phyloP scores from a whole-genome alignment of 2,329 filamentous ascomycete species.

The Penicillium griseofulvum region DNA sequence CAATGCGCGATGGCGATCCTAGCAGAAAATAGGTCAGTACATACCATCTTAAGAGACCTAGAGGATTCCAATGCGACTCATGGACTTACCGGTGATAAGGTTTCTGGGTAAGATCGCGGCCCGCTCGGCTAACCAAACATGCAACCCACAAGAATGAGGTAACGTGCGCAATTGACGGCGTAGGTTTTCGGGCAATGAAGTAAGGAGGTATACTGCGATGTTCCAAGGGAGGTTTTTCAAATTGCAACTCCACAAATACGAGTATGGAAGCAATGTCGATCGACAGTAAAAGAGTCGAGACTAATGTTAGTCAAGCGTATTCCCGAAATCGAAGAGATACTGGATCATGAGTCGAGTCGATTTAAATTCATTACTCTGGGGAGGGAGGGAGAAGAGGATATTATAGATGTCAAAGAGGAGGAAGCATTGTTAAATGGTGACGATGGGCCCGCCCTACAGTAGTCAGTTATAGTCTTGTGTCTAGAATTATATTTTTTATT shows the following conservation, averaged over 20 bases:
- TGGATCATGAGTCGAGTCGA: not conserved
- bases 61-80: not conserved
- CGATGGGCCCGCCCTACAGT: conserved; percentile 12
- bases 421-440: conserved; percentile 5
- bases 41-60: not conserved
- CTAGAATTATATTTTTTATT: conserved; percentile 5
- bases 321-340: not conserved
- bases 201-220: not conserved
- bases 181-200: conserved; percentile 2
- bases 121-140: conserved; percentile 22
- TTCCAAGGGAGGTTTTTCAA: conserved; percentile 16
- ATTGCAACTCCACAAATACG: not conserved
- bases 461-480: conserved; percentile 14
- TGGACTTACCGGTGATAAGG: conserved; percentile 21
- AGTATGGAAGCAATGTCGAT: not conserved
- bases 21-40: not conserved
- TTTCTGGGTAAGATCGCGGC: conserved; percentile 22
- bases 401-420: conserved; percentile 16
- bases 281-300: not conserved
- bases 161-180: conserved; percentile 16
- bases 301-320: not conserved
- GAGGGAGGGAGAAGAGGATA: conserved; percentile 12
- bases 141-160: conserved; percentile 16
- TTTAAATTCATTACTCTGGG: conserved; percentile 3
- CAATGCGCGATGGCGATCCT: conserved; percentile 2